Conservation (phyloP, 2,329 filamentous ascomycete genomes). For the Xylaria digitata region DNA sequence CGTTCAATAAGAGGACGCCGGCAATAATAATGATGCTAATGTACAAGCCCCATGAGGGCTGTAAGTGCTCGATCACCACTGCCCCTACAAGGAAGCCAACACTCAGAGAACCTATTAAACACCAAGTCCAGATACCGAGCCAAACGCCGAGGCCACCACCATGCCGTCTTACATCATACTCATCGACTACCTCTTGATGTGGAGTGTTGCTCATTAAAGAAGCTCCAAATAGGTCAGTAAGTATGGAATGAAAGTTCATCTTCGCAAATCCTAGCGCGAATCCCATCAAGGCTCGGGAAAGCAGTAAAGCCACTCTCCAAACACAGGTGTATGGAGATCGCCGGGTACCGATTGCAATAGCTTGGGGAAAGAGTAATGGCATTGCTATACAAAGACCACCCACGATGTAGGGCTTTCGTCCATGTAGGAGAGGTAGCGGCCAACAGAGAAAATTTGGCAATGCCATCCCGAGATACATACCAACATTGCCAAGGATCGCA, state of each 20-base stretch:
- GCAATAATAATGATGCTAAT: constrained; percentile 75
- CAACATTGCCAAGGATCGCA: constrained; percentile 78
- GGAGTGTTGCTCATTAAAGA: constrained; percentile 78
- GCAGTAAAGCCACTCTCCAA: constrained; percentile 71
- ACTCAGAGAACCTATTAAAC: constrained; percentile 76
- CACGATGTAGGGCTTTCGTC: constrained; percentile 81
- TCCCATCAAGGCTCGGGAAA: constrained; percentile 74
- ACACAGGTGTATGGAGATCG: constrained; percentile 66
- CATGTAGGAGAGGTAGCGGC: constrained; percentile 80
- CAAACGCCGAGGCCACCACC: constrained; percentile 84
- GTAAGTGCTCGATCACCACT: constrained; percentile 71
- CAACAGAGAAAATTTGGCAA: constrained; percentile 77
- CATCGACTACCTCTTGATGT: constrained; percentile 76
- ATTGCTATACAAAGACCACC: constrained; percentile 74
- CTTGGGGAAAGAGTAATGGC: constrained; percentile 81
- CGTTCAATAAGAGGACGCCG: constrained; percentile 73
- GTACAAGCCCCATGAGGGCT: constrained; percentile 81
- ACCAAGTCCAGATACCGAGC: constrained; percentile 83
- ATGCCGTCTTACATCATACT: constrained; percentile 76
- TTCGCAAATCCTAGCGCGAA: constrained; percentile 78
- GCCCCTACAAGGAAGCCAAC: constrained; percentile 79
- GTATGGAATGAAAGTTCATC: constrained; percentile 78
- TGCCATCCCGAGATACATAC: constrained; percentile 76
- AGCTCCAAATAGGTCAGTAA: constrained; percentile 81
- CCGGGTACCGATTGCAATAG: constrained; percentile 69